Conservation (phyloP, 139 green algal genomes). For the Dunaliella primolecta region DNA sequence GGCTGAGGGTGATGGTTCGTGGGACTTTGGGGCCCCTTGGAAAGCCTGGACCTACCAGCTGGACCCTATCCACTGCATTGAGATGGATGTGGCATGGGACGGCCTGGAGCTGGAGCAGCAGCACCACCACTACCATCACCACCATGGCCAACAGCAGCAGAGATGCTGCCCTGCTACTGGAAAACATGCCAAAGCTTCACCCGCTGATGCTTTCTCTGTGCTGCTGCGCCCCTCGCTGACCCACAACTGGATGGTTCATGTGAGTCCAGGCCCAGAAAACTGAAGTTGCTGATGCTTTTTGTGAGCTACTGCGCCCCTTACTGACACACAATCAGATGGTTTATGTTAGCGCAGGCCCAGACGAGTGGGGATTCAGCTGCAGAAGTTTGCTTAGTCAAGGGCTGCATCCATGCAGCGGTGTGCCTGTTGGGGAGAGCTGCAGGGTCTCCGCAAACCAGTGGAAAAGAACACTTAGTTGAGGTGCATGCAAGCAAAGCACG, state of each 20-base stretch:
- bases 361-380: too few relatives aligned
- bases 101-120: neutral
- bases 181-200: too few relatives aligned
- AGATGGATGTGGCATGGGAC: conserved; percentile 67
- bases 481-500: too few relatives aligned
- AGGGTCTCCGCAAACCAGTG: too few relatives aligned
- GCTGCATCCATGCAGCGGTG: too few relatives aligned
- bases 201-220: neutral
- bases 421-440: too few relatives aligned
- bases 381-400: too few relatives aligned
- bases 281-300: too few relatives aligned
- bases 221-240: neutral
- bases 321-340: too few relatives aligned
- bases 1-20: conserved; percentile 28
- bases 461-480: too few relatives aligned
- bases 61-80: conserved; percentile 51
- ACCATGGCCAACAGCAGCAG: conserved; percentile 1
- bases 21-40: conserved; percentile 63
- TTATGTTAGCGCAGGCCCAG: too few relatives aligned
- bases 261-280: conserved; percentile 8
- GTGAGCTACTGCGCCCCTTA: too few relatives aligned
- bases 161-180: neutral
- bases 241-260: conserved; percentile 30
- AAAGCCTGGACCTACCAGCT: conserved; percentile 54
- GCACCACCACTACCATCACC: neutral